A percentile compares a stretch with the other conserved stretches of the same genome.
phyloP scores from a whole-genome alignment of 2,329 filamentous ascomycete species.

The Fusarium sp. region DNA sequence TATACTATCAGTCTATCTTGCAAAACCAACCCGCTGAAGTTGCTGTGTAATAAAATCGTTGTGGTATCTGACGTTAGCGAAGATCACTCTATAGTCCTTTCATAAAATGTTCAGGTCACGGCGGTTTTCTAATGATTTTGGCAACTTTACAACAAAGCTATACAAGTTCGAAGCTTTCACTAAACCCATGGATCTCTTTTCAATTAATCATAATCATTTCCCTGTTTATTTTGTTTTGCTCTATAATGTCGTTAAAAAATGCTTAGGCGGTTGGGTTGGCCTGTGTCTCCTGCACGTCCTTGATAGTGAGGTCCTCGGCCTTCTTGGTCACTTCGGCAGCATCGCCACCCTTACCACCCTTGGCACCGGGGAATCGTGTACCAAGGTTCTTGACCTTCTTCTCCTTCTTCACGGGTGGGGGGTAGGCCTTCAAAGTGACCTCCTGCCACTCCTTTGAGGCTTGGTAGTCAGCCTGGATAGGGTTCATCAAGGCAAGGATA shows the following conservation, averaged over 20 bases:
- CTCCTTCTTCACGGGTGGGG: conserved; percentile 75
- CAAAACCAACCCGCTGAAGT: background rate
- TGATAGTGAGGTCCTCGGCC: conserved; percentile 31
- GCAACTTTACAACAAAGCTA: background rate
- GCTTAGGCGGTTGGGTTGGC: conserved; percentile 25
- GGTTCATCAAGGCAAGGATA: conserved; percentile 78
- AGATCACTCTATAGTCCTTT: background rate
- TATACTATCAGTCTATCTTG: background rate
- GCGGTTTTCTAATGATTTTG: background rate
- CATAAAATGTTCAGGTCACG: no score
- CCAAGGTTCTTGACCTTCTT: conserved; percentile 85
- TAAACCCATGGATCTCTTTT: background rate
- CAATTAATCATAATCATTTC: conserved; percentile 3
- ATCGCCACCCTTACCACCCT: conserved; percentile 22
- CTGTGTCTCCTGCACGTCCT: conserved; percentile 19
- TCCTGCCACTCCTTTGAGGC: conserved; percentile 81
- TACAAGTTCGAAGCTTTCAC: background rate
- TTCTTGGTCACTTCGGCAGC: conserved; percentile 23
- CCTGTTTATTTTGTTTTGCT: conserved; percentile 2
- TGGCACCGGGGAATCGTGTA: conserved; percentile 67
- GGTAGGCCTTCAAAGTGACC: conserved; percentile 80
- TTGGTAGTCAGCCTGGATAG: conserved; percentile 81
- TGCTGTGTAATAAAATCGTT: background rate
- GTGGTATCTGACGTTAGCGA: no score
- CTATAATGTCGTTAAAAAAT: conserved; percentile 3